Conservation (phyloP, 75 land plant species). For the Pseudotsuga menziesii region DNA sequence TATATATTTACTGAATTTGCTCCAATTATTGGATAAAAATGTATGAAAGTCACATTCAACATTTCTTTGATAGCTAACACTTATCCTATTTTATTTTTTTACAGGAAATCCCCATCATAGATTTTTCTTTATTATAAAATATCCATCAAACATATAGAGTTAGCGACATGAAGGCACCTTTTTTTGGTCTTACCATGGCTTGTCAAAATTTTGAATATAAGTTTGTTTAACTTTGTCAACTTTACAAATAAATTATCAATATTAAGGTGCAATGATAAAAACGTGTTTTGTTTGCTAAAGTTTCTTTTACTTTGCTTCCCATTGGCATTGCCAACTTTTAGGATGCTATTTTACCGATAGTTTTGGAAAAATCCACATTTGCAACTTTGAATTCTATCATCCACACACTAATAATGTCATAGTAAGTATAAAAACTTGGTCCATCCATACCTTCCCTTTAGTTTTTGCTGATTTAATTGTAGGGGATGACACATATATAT, state of each 20-base stretch:
- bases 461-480: no score
- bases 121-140: slow-evolving; percentile 59
- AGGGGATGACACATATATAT: no score
- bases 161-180: slow-evolving; percentile 91
- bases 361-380: slow-evolving; percentile 71
- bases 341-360: slow-evolving; percentile 91
- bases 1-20: no score
- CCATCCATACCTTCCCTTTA: background rate
- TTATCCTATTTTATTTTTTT: no score
- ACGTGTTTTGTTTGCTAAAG: slow-evolving; percentile 44
- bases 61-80: no score
- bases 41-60: no score
- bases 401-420: slow-evolving; percentile 54
- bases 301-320: background rate
- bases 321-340: slow-evolving; percentile 12
- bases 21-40: no score
- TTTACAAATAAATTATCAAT: slow-evolving; percentile 51
- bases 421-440: slow-evolving; percentile 14
- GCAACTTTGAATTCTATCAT: slow-evolving; percentile 83
- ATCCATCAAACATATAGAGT: slow-evolving; percentile 90
- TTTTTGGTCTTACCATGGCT: slow-evolving; percentile 79
- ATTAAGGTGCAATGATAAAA: slow-evolving; percentile 52
- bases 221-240: slow-evolving; percentile 73
- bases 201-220: slow-evolving; percentile 76
- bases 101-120: slow-evolving; percentile 86